Percentiles rank a stretch among this genome's conserved stretches.
Conservation (phyloP, 2,329 filamentous ascomycete species). For the Neopestalotiopsis sp. region DNA sequence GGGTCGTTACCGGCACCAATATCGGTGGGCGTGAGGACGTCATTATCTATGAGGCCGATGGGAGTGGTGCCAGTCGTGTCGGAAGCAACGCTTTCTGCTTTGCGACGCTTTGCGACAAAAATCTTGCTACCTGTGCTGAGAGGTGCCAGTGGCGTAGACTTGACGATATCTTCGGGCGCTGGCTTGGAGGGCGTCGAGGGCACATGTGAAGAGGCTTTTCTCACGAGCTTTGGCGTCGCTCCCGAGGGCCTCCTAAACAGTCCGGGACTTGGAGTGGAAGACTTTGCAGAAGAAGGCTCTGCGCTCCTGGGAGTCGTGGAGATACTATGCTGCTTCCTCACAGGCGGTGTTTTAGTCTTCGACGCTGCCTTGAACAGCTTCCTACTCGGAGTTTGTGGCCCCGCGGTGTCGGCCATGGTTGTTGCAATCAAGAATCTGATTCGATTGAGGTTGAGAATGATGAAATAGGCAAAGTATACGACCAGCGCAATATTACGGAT, state of each 20-base stretch:
- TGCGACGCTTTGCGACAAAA: conserved; percentile 21
- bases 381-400: conserved; percentile 33
- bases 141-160: conserved; percentile 28
- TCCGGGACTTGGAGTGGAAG: neutral
- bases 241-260: conserved; percentile 5
- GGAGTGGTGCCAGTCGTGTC: conserved; percentile 28
- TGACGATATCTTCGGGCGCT: conserved; percentile 22
- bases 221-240: conserved; percentile 7
- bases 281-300: neutral
- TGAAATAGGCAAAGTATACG: conserved; percentile 30
- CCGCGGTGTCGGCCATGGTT: conserved; percentile 34
- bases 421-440: conserved; percentile 24
- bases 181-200: neutral
- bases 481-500: conserved; percentile 30
- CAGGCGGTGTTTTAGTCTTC: conserved; percentile 37
- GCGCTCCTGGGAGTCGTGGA: conserved; percentile 12
- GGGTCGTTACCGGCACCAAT: conserved; percentile 27
- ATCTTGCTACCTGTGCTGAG: conserved; percentile 23
- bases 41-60: conserved; percentile 27
- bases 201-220: conserved; percentile 7
- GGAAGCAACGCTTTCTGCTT: conserved; percentile 23
- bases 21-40: conserved; percentile 32
- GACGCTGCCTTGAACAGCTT: conserved; percentile 40
- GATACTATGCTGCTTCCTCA: conserved; percentile 26
- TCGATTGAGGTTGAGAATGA: conserved; percentile 29